A percentile compares a stretch with the other conserved stretches of the same genome.
These are phyloP conservation scores for Mycena amicta DNA, from an alignment of 768 basidiomycete genomes.

Conservation along the genomic window DNA sequence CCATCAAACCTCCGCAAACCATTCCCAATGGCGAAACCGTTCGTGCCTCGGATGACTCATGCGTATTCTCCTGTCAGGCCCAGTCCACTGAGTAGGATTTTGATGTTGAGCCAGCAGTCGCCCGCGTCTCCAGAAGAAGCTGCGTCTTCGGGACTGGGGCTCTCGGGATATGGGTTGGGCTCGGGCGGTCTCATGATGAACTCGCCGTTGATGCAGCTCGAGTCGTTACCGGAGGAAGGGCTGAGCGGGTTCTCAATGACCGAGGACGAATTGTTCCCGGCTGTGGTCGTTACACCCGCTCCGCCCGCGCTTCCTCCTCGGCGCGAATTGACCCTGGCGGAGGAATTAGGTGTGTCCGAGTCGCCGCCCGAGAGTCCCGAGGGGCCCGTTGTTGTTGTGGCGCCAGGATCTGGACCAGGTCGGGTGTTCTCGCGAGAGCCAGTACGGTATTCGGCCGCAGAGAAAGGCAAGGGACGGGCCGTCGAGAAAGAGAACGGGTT, in stretches of 20 bases:
- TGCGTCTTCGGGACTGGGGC: conserved; percentile 15
- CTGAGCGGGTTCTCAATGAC: conserved; percentile 29
- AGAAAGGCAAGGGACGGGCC: conserved; percentile 43
- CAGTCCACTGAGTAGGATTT: conserved; percentile 78
- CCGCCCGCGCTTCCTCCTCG: background rate
- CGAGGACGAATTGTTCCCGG: conserved; percentile 17
- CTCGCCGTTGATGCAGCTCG: conserved; percentile 22
- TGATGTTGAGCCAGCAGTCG: conserved; percentile 66
- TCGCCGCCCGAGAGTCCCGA: conserved; percentile 53
- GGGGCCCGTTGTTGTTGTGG: conserved; percentile 26
- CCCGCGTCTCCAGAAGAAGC: conserved; percentile 41
- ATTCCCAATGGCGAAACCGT: conserved; percentile 74
- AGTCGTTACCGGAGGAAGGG: conserved; percentile 39
- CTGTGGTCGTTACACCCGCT: background rate
- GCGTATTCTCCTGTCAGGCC: conserved; percentile 83
- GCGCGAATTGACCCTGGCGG: conserved; percentile 41
- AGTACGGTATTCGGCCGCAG: conserved; percentile 37
- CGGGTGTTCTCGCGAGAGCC: conserved; percentile 34
- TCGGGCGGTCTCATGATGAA: background rate
- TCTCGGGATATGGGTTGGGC: background rate
- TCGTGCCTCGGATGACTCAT: conserved; percentile 70
- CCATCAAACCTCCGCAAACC: conserved; percentile 39
- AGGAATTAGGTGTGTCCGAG: conserved; percentile 47
- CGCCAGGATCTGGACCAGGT: conserved; percentile 7
- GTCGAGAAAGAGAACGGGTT: conserved; percentile 23